Evolutionary conservation across 2,329 filamentous ascomycete genomes (phyloP).

Genomic region (Biscogniauxia marginata): DNA sequence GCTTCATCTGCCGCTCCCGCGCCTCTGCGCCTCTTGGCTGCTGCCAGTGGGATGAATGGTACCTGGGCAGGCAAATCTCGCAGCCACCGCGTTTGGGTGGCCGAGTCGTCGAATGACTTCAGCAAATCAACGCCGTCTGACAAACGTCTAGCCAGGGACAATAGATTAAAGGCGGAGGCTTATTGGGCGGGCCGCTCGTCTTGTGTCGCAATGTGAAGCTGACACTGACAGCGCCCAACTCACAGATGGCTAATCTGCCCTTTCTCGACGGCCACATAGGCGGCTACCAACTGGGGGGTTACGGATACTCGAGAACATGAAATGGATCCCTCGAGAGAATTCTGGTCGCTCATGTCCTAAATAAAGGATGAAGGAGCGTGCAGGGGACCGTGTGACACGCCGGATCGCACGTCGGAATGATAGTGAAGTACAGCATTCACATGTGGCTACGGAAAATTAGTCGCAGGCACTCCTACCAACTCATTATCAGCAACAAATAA

Average conservation of each 20-base stretch:
- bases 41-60: slow-evolving; percentile 2
- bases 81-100: not conserved
- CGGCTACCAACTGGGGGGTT: not conserved
- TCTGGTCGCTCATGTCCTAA: not conserved
- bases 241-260: not conserved
- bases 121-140: not conserved
- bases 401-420: not conserved
- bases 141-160: not conserved
- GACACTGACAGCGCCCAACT: slow-evolving; percentile 12
- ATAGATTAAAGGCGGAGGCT: not conserved
- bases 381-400: not conserved
- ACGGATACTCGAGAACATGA: not conserved
- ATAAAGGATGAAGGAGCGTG: not conserved
- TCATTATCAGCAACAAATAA: not conserved
- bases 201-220: slow-evolving; percentile 6
- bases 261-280: not conserved
- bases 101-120: not conserved
- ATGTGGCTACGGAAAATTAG: not conserved
- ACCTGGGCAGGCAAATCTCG: not conserved
- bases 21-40: slow-evolving; percentile 5
- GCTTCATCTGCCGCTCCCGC: slow-evolving; percentile 9
- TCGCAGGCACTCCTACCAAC: not conserved
- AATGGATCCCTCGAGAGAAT: not conserved
- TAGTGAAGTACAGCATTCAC: not conserved
- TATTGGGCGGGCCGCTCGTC: not conserved